Evolutionary conservation across 1,284 basidiomycete genomes (phyloP).

Genomic region (Cryptococcus sp.): DNA sequence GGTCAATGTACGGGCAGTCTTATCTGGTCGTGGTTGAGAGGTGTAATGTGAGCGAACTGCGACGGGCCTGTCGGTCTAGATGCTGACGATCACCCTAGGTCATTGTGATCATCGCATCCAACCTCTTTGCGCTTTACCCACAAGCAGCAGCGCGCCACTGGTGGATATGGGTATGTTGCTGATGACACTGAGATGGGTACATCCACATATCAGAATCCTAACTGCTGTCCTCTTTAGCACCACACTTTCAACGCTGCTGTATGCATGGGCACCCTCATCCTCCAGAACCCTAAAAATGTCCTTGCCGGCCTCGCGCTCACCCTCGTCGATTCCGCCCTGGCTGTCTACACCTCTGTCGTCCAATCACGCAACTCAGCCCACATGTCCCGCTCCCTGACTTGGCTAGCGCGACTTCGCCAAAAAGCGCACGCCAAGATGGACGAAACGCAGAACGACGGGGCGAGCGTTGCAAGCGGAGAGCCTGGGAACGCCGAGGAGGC

Average conservation of each 20-base stretch:
- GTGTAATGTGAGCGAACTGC: constrained; percentile 10
- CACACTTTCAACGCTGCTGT: constrained; percentile 25
- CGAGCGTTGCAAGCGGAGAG: background rate
- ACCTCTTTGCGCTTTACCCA: constrained; percentile 6
- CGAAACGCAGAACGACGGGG: background rate
- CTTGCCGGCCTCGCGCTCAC: constrained; percentile 21
- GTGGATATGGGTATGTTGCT: constrained; percentile 10
- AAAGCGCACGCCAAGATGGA: background rate
- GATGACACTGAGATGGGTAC: no score
- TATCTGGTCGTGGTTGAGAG: constrained; percentile 20
- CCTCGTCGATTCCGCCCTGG: constrained; percentile 24
- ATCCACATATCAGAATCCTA: constrained; percentile 7
- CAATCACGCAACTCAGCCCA: constrained; percentile 11
- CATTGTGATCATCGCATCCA: constrained; percentile 5
- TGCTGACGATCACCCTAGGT: background rate
- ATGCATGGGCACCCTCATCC: constrained; percentile 16
- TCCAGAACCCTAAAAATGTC: constrained; percentile 18
- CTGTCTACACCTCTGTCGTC: constrained; percentile 20
- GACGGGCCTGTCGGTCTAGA: no score
- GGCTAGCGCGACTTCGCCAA: constrained; percentile 26
- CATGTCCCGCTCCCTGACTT: constrained; percentile 25
- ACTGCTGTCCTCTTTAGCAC: constrained; percentile 12
- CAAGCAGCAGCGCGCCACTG: constrained; percentile 6
- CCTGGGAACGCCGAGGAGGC: constrained; percentile 12
- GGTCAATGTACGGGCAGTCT: constrained; percentile 16